These are phyloP conservation scores for Aegilops sharonensis DNA, from an alignment of 176 grass and related monocot genomes.

Conservation along the genomic window DNA sequence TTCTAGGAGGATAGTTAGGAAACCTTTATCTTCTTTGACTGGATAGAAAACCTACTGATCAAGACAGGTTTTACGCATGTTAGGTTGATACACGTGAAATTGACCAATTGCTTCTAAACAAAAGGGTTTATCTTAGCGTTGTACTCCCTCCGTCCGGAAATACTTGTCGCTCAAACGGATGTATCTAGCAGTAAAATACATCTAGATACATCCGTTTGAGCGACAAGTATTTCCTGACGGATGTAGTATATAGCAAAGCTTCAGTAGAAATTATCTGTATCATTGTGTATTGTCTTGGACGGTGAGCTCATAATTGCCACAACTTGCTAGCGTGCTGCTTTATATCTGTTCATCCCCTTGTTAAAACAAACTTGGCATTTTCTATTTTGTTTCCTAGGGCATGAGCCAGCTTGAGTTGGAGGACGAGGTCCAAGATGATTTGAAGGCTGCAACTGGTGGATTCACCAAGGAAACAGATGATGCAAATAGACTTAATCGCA, in stretches of 20 bases:
- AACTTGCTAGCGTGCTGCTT: not conserved
- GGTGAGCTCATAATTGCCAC: too few relatives aligned
- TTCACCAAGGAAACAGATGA: slow-evolving; percentile 53
- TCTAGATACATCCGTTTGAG: too few relatives aligned
- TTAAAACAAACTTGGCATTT: not conserved
- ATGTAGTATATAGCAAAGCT: not conserved
- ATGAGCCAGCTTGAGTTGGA: slow-evolving; percentile 70
- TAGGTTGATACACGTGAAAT: not conserved
- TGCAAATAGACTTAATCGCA: slow-evolving; percentile 46
- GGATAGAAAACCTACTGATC: not conserved
- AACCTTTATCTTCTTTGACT: not conserved
- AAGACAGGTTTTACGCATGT: not conserved
- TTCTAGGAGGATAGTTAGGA: not conserved
- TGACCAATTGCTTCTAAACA: not conserved
- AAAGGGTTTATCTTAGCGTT: not conserved
- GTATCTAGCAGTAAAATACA: too few relatives aligned
- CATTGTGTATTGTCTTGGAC: too few relatives aligned
- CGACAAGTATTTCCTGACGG: too few relatives aligned
- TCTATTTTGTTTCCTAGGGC: slow-evolving; percentile 41
- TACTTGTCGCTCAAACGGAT: too few relatives aligned
- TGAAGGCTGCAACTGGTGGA: slow-evolving; percentile 62
- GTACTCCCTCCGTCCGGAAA: too few relatives aligned
- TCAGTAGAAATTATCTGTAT: not conserved
- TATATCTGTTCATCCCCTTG: not conserved
- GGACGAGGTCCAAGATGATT: slow-evolving; percentile 61